Evolutionary conservation across 176 grass and related monocot species (phyloP), one percentile per base, ranked within the genome.

Genomic region (Otatea glauca): DNA sequence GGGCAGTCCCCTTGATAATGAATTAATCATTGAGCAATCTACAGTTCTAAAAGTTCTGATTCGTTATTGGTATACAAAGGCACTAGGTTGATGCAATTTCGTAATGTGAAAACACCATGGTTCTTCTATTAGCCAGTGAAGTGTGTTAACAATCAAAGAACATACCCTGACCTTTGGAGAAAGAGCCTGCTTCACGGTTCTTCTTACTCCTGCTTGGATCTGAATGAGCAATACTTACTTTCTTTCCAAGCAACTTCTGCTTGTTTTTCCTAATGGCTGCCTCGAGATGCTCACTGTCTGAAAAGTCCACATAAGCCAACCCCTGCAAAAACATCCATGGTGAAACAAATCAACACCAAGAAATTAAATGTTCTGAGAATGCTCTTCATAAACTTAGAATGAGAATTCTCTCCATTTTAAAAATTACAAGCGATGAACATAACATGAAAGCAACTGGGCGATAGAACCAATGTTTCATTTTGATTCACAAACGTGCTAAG

Each of bases 241-340:
- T 94, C 69, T 88, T 89, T 72, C 78, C 92, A 44, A 95, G 88
- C 68, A 96, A 48, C 58, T 74, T 90, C 59, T 89, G 89, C 83
- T 70, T 99, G 91, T 92, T 96, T 86, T 99, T 99, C 60, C 66
- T 80, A 88, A 99, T 81, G 21, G 96, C 96, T 71, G 93, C 80
- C 51, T 94, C 86, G 73, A 99, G 93, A 90, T 94, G 96, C 49
- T 94, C 67, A 20, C 94, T 88, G 67, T 94, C 91, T 77, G 71
- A 90, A 91, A 96, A 99, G 76, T 99, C 96, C 70, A 99, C 93
- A 89, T 99, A 99, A 20, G 96, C 96, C 70, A 96, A 82, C 4
- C 96, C 96, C 93, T 99, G 86, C 12, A 75, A 76, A 89, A 82
- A 49, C 23, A 48, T 11, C 9, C 50, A 87, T 43, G 7, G 49